Base-by-base conservation (phyloP, 179 eudicot genomes). In the Sideroxylon spinosum region DNA sequence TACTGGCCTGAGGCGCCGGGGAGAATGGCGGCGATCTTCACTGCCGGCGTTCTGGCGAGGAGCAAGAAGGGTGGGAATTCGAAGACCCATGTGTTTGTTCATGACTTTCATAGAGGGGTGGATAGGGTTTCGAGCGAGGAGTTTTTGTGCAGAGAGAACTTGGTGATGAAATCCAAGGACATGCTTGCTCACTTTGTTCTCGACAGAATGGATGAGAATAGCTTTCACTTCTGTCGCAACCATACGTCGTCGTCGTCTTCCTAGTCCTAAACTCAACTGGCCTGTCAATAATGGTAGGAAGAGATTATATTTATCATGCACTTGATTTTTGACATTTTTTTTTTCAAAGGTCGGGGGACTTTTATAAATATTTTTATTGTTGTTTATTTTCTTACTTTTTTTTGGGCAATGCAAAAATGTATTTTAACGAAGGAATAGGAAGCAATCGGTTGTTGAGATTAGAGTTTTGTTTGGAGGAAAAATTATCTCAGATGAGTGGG, bases 1-100 rank as follows among this genome's bases (percentile, higher is more conserved):
- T 85, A 89, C 64, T 93, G 97, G 97, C 87, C 92, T 0, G 87
- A 89, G 0, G 98, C 93, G 17, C 98, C 98, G 0, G 98, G 99
- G 2, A 76, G 99, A 66, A 91, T 90, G 90, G 80, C 98, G 1
- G 84, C 99, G 0, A 91, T 95, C 16, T 95, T 86, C 84, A 93
- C 97, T 5, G 90, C 99, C 0, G 83, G 90, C 10, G 99, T 95
- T 71, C 80, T 95, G 19, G 92, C 98, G 0, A 80, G 99, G 79
- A 91, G 90, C 87, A 95, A 91, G 86, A 91, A 87, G 78, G 85
- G 91, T 57, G 74, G 85, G 57, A 85, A 79, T 61, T 81, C 37
- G 0, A 92, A 87, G 68, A 91, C 98, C 0, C 99, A 95, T 68
- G 84, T 93, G 0, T 91, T 93, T 60, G 98, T 93, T 20, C 99